Conservation (phyloP, 116 monocot species). For the Zostera marina region DNA sequence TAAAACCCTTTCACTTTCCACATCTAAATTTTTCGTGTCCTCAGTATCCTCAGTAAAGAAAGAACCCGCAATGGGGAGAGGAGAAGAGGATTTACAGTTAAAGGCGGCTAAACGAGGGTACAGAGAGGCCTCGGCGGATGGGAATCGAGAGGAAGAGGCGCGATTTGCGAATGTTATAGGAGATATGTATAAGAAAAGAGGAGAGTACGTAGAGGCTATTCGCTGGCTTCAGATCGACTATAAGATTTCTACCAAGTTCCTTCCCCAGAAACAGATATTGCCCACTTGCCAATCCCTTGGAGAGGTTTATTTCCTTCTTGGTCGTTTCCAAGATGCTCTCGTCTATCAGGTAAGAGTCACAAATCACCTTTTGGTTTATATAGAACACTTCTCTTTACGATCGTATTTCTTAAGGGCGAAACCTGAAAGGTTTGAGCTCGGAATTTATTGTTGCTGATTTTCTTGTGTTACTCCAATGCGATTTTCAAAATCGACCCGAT, state of each 20-base stretch:
- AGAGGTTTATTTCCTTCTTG: constrained; percentile 65
- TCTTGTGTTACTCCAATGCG: no score
- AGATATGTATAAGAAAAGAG: constrained; percentile 56
- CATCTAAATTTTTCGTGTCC: not conserved
- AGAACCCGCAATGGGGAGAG: not conserved
- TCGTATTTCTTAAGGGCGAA: no score
- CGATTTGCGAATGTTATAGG: constrained; percentile 75
- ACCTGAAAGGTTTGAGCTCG: no score
- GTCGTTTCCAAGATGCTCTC: constrained; percentile 48
- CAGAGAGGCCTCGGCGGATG: constrained; percentile 43
- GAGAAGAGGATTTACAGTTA: constrained; percentile 13
- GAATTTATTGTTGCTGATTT: no score
- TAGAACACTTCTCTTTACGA: no score
- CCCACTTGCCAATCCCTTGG: constrained; percentile 91
- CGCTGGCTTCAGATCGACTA: constrained; percentile 83
- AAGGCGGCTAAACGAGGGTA: constrained; percentile 43
- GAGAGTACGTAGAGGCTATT: constrained; percentile 83
- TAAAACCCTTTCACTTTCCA: not conserved
- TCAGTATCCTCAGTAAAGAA: not conserved
- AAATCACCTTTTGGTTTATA: no score
- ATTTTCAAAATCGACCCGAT: no score
- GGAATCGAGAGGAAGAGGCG: constrained; percentile 77
- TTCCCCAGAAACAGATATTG: constrained; percentile 76
- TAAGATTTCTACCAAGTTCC: constrained; percentile 52
- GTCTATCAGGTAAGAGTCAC: constrained; percentile 43